Evolutionary conservation across 139 green algal genomes (phyloP), one percentile per base, ranked within the genome.

Genomic region (Spirogloea muscicola): DNA sequence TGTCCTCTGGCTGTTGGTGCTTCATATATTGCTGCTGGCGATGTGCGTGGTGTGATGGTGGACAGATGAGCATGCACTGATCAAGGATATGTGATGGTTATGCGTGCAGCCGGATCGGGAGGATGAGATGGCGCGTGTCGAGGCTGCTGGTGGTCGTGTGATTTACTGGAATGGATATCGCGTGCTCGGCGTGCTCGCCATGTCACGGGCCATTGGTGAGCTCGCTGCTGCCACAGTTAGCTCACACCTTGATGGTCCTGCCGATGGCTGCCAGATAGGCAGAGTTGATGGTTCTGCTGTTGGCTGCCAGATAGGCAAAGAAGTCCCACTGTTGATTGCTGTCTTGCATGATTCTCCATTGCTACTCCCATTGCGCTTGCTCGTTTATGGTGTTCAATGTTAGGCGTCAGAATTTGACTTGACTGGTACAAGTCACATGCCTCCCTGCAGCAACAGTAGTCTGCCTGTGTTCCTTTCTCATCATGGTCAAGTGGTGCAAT

Each of bases 101-200:
- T n/a, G n/a, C n/a, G n/a, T 58, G 46, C 67, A 79, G 66, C 86
- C 87, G 29, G 83, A 84, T 0, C 62, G 87, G 1, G 81, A 87
- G 39, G 87, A 91, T 63, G 87, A 91, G 60, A 88, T 77, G 72
- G 80, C 76, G 1, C 81, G 87, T n/a, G 84, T 91, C 46, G 83
- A 90, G 59, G 82, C 84, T 33, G 83, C 85, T 10, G 87, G 87
- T 2, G 87, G 87, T 4, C 83, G 88, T 57, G 88, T 91, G 31
- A 61, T 90, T 39, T 89, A 89, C 58, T 91, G 82, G 79, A 89
- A 90, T 61, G 87, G 86, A 6, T 84, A 87, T 21, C 81, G 87
- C 1, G 87, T 91, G 18, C 88, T 91, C 80, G 87, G 87, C 0
- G 73, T 90, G 61, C 75, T 91, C 27, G 85, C 87, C 0, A 83